Evolutionary conservation across 148 eudicot genomes (phyloP).

Genomic region (Drosera capensis): DNA sequence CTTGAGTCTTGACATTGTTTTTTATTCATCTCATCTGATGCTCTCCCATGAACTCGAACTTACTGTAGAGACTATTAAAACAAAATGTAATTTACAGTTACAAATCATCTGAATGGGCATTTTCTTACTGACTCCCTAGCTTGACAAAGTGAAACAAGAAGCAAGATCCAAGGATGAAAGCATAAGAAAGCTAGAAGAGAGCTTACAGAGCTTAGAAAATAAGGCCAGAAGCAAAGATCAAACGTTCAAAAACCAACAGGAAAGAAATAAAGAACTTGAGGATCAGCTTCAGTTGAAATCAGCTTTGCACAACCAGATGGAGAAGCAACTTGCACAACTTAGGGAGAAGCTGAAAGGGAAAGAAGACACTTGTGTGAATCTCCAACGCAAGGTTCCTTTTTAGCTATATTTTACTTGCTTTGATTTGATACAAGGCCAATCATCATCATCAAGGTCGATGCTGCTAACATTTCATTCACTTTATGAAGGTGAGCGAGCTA

Average conservation of each 20-base stretch:
- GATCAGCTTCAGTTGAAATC: slow-evolving; percentile 45
- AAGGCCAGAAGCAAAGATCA: slow-evolving; percentile 75
- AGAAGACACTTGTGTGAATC: slow-evolving; percentile 42
- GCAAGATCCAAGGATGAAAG: slow-evolving; percentile 67
- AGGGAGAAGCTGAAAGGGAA: slow-evolving; percentile 53
- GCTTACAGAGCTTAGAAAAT: slow-evolving; percentile 49
- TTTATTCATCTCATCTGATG: too few relatives aligned
- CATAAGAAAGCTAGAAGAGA: slow-evolving; percentile 69
- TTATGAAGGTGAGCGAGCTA: slow-evolving; percentile 49
- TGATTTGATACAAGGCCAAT: neutral
- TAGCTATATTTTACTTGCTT: slow-evolving; percentile 1
- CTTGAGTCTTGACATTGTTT: neutral
- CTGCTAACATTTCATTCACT: neutral
- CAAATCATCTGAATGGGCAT: slow-evolving; percentile 7
- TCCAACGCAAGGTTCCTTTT: slow-evolving; percentile 45
- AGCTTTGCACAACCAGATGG: slow-evolving; percentile 36
- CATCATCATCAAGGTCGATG: neutral
- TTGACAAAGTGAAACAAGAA: slow-evolving; percentile 74
- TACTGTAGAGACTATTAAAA: neutral
- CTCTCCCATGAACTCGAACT: too few relatives aligned
- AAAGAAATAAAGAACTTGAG: slow-evolving; percentile 70
- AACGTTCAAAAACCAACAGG: slow-evolving; percentile 53
- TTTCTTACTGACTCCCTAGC: slow-evolving; percentile 20
- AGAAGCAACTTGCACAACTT: slow-evolving; percentile 47
- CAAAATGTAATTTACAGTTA: too few relatives aligned